Conservation (phyloP, 2,329 filamentous ascomycete species). For the Aspergillus terreus region DNA sequence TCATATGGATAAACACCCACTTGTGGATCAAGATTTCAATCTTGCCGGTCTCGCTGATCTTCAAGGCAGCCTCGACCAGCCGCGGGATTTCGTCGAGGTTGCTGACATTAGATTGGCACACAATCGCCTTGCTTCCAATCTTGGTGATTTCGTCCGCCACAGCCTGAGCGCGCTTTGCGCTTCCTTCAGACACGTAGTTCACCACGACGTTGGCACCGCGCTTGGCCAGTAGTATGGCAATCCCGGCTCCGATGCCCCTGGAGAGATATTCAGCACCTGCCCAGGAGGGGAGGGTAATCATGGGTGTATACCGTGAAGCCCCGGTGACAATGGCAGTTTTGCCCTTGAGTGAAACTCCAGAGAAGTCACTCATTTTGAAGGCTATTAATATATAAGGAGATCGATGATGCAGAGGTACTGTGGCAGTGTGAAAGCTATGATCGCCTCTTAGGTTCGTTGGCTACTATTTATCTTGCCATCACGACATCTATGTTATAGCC, state of each 20-base stretch:
- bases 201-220: slow-evolving; percentile 64
- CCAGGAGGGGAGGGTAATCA: background rate
- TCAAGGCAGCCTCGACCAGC: slow-evolving; percentile 10
- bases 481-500: too few relatives aligned
- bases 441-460: too few relatives aligned
- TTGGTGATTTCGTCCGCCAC: slow-evolving; percentile 6
- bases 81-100: slow-evolving; percentile 8
- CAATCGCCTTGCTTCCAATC: slow-evolving; percentile 7
- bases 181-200: slow-evolving; percentile 50
- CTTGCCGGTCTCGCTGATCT: slow-evolving; percentile 12
- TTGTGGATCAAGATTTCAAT: slow-evolving; percentile 18
- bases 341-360: slow-evolving; percentile 12
- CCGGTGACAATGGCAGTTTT: slow-evolving; percentile 34
- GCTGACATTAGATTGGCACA: slow-evolving; percentile 11
- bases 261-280: background rate
- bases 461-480: too few relatives aligned
- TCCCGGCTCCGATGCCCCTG: slow-evolving; percentile 63
- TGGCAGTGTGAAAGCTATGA: background rate
- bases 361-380: background rate
- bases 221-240: slow-evolving; percentile 62
- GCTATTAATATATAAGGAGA: background rate
- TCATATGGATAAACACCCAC: slow-evolving; percentile 3
- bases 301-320: slow-evolving; percentile 29
- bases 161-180: slow-evolving; percentile 3
- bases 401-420: background rate